phyloP scores from a whole-genome alignment of 371 early-diverging fungal species.

The Mortierella sp. region DNA sequence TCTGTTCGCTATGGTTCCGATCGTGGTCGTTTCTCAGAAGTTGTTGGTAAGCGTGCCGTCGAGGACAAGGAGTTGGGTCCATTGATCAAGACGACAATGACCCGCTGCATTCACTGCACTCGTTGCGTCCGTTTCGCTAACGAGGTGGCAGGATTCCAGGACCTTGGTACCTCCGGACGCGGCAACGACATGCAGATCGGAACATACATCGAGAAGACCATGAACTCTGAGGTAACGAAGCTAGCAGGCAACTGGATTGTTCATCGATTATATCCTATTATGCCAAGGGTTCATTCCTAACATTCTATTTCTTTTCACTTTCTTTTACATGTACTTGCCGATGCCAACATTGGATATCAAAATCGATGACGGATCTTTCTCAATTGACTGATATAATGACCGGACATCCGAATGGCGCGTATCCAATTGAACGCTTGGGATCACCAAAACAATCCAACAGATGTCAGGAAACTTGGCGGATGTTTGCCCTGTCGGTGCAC shows the following conservation, averaged over 20 bases:
- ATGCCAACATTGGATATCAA: not conserved
- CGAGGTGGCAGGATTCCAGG: constrained; percentile 96
- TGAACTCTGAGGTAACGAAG: constrained; percentile 79
- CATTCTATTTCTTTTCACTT: not conserved
- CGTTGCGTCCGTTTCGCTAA: constrained; percentile 98
- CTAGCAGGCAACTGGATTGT: too few relatives aligned
- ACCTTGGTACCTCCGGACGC: constrained; percentile 95
- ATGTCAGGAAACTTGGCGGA: constrained; percentile 98
- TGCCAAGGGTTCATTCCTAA: too few relatives aligned
- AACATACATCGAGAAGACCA: constrained; percentile 91
- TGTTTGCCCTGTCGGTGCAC: constrained; percentile 97
- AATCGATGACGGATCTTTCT: not conserved
- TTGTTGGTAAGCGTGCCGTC: constrained; percentile 92
- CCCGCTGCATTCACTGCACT: constrained; percentile 98
- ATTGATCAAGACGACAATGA: constrained; percentile 96
- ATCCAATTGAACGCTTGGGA: not conserved
- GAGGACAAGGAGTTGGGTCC: constrained; percentile 98
- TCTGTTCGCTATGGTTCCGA: constrained; percentile 95
- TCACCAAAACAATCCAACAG: constrained; percentile 11
- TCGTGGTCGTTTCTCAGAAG: constrained; percentile 89
- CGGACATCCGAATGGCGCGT: too few relatives aligned
- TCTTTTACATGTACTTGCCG: not conserved
- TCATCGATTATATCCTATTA: not conserved
- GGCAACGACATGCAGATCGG: constrained; percentile 99
- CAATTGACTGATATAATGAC: not conserved